Evolutionary conservation across 257 asterid species (phyloP).

Genomic region (Rehmannia glutinosa): DNA sequence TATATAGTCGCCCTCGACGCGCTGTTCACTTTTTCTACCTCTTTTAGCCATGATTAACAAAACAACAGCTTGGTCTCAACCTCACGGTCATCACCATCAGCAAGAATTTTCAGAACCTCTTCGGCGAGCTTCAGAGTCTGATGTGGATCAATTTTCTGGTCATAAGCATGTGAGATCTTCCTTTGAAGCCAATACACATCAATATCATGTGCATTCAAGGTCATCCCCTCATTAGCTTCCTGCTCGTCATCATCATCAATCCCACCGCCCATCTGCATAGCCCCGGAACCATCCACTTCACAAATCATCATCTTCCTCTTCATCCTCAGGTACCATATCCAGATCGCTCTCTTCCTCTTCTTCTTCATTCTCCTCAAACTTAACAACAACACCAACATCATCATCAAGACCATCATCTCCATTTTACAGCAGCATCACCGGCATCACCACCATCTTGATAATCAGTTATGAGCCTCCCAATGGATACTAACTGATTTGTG

Average conservation of each 20-base stretch:
- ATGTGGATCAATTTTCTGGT: constrained; percentile 47
- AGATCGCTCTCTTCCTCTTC: constrained; percentile 48
- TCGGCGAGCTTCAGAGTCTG: constrained; percentile 56
- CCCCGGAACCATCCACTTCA: constrained; percentile 28
- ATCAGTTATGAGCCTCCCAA: constrained; percentile 43
- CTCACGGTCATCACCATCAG: constrained; percentile 49
- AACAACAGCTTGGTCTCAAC: constrained; percentile 43
- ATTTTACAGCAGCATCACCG: constrained; percentile 30
- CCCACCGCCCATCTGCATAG: too few relatives aligned
- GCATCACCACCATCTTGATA: constrained; percentile 40
- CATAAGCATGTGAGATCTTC: too few relatives aligned
- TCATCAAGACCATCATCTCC: too few relatives aligned
- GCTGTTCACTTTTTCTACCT: too few relatives aligned
- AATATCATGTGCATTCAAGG: too few relatives aligned
- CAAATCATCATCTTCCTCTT: constrained; percentile 45
- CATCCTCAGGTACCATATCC: constrained; percentile 54
- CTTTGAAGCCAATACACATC: too few relatives aligned
- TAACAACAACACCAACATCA: too few relatives aligned
- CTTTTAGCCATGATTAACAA: too few relatives aligned
- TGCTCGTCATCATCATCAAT: too few relatives aligned
- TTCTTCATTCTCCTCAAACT: too few relatives aligned
- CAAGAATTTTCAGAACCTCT: constrained; percentile 51
- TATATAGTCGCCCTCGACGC: too few relatives aligned
- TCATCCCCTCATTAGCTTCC: too few relatives aligned
- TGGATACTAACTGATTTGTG: constrained; percentile 38